Percentiles rank a stretch among this genome's conserved stretches.
Evolutionary conservation across 108 stramenopile species (phyloP).

Genomic region (Seminavis robusta): DNA sequence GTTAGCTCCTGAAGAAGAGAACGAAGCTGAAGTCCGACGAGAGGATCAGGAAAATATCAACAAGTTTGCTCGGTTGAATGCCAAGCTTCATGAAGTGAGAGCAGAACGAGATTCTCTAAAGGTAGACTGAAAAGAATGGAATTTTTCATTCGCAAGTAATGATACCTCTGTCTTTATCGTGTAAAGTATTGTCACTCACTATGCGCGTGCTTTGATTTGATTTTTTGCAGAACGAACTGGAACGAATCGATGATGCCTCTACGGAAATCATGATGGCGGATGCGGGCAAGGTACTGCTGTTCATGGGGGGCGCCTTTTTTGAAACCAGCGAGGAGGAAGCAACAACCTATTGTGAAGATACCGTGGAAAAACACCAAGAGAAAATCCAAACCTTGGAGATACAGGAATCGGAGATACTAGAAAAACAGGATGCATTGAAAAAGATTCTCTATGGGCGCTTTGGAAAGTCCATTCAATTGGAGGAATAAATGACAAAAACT

Average conservation of each 20-base stretch:
- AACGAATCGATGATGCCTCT: slow-evolving; percentile 89
- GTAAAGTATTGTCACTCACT: not conserved
- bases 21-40: slow-evolving; percentile 76
- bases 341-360: slow-evolving; percentile 80
- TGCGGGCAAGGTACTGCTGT: slow-evolving; percentile 63
- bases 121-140: too few species aligned
- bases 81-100: slow-evolving; percentile 72
- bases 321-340: slow-evolving; percentile 84
- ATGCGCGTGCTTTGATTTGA: too few species aligned
- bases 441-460: slow-evolving; percentile 84
- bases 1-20: slow-evolving; percentile 84
- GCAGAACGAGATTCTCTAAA: too few species aligned
- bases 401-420: slow-evolving; percentile 67
- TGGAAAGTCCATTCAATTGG: slow-evolving; percentile 87
- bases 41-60: slow-evolving; percentile 93
- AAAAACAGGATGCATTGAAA: slow-evolving; percentile 74
- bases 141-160: slow-evolving; percentile 2
- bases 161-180: too few species aligned
- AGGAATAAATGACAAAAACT: slow-evolving; percentile 53
- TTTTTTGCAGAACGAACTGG: slow-evolving; percentile 57
- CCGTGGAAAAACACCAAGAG: slow-evolving; percentile 75
- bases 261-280: slow-evolving; percentile 92
- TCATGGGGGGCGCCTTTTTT: slow-evolving; percentile 87
- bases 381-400: slow-evolving; percentile 52
- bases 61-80: slow-evolving; percentile 89